These are phyloP conservation scores for Suhomyces yuchorum DNA, from an alignment of 1,139 yeast genomes.

Conservation along the genomic window DNA sequence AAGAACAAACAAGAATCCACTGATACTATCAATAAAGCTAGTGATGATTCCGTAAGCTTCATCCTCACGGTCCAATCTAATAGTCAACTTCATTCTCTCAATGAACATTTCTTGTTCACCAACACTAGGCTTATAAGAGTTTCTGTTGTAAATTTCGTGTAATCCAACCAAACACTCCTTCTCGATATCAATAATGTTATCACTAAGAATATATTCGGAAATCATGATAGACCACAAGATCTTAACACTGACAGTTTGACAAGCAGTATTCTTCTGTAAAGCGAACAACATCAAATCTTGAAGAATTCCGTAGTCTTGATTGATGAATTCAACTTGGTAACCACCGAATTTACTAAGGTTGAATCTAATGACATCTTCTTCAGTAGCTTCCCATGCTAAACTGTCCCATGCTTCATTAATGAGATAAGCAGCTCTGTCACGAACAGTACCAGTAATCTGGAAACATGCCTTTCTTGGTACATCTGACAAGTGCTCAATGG, in stretches of 20 bases:
- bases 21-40: constrained; percentile 55
- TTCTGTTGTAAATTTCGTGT: constrained; percentile 63
- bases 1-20: constrained; percentile 66
- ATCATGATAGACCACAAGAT: constrained; percentile 73
- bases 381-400: constrained; percentile 68
- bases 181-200: constrained; percentile 61
- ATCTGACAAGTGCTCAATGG: constrained; percentile 65
- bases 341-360: constrained; percentile 69
- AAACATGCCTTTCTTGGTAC: constrained; percentile 74
- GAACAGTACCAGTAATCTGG: constrained; percentile 63
- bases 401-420: constrained; percentile 70
- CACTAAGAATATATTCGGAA: constrained; percentile 64
- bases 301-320: constrained; percentile 60
- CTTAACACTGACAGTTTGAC: constrained; percentile 67
- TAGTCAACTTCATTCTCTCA: constrained; percentile 51
- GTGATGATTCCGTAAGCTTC: constrained; percentile 58
- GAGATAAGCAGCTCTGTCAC: constrained; percentile 60
- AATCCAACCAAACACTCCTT: constrained; percentile 63
- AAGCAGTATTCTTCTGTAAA: constrained; percentile 63
- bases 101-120: constrained; percentile 59
- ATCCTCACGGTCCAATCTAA: constrained; percentile 65
- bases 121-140: constrained; percentile 56
- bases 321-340: constrained; percentile 67
- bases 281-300: constrained; percentile 69
- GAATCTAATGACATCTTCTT: constrained; percentile 62